Conservation (phyloP, 2,329 filamentous ascomycete genomes). For the Nannizziopsis arthrosporioides region DNA sequence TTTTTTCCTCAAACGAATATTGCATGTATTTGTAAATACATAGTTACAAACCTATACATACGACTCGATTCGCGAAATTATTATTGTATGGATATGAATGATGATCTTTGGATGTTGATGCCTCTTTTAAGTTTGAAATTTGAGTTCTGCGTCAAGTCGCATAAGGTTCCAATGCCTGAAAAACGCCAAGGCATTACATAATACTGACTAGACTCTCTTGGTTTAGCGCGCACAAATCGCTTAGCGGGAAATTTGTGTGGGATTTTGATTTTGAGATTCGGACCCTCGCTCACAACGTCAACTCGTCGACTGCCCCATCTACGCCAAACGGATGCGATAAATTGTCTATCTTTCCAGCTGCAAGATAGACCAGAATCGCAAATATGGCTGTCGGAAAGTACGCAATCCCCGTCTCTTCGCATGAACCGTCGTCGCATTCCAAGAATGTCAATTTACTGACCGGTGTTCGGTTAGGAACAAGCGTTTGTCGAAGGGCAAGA, state of each 20-base stretch:
- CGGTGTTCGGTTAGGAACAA: constrained; percentile 62
- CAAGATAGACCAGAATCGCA: constrained; percentile 44
- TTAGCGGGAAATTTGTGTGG: constrained; percentile 38
- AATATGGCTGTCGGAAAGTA: constrained; percentile 76
- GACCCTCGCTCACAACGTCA: constrained; percentile 26
- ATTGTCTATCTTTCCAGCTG: constrained; percentile 32
- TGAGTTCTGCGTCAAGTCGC: background rate
- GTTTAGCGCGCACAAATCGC: constrained; percentile 24
- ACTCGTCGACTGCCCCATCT: constrained; percentile 28
- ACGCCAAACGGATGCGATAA: constrained; percentile 31
- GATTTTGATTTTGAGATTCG: constrained; percentile 30
- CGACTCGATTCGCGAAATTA: background rate
- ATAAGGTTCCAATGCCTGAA: background rate
- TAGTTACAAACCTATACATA: too few species aligned
- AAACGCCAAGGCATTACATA: constrained; percentile 3
- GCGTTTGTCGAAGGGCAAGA: constrained; percentile 99
- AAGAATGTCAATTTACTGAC: constrained; percentile 7
- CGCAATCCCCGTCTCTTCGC: constrained; percentile 25
- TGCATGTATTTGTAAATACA: background rate
- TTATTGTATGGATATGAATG: too few species aligned
- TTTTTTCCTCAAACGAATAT: background rate
- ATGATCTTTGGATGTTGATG: too few species aligned
- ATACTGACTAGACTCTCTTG: constrained; percentile 7
- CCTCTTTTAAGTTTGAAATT: background rate
- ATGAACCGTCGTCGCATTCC: constrained; percentile 6